Conservation (phyloP, 164 flowering plant species). For the Dillenia turbinata region DNA sequence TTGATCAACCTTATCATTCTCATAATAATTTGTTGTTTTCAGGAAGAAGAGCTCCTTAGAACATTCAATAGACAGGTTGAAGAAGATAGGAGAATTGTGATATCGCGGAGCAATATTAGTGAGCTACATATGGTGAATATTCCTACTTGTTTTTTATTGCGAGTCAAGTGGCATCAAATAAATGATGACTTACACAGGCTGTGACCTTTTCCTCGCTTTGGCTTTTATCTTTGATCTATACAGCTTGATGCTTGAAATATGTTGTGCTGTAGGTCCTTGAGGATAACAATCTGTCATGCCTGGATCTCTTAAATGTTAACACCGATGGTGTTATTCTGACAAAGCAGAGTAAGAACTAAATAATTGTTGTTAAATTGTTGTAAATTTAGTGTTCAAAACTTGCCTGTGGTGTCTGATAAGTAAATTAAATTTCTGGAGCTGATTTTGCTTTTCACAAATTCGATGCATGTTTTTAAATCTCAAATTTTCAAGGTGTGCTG, state of each 20-base stretch:
- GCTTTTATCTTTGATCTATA: constrained; percentile 4
- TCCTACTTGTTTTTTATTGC: not conserved
- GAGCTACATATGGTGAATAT: constrained; percentile 73
- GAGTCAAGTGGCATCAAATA: not conserved
- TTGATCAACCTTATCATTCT: too few relatives aligned
- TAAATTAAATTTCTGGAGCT: too few relatives aligned
- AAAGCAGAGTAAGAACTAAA: constrained; percentile 61
- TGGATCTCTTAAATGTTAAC: constrained; percentile 69
- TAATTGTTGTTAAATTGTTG: too few relatives aligned
- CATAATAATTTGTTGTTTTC: constrained; percentile 11
- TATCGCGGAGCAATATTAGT: constrained; percentile 76
- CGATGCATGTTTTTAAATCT: too few relatives aligned
- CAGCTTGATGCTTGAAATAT: constrained; percentile 7
- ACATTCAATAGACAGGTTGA: constrained; percentile 86
- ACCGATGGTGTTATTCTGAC: constrained; percentile 86
- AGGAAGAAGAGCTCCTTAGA: constrained; percentile 86
- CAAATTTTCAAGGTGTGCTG: too few relatives aligned
- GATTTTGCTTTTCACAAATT: too few relatives aligned
- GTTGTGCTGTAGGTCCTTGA: constrained; percentile 66
- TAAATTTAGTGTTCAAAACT: too few relatives aligned
- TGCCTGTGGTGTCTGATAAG: not conserved
- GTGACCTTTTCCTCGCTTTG: not conserved
- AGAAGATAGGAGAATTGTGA: constrained; percentile 83
- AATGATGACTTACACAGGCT: too few relatives aligned
- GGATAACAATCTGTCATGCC: constrained; percentile 75